These are phyloP conservation scores for Penstemon barbatus DNA, from an alignment of 257 asterid genomes.

Conservation along the genomic window DNA sequence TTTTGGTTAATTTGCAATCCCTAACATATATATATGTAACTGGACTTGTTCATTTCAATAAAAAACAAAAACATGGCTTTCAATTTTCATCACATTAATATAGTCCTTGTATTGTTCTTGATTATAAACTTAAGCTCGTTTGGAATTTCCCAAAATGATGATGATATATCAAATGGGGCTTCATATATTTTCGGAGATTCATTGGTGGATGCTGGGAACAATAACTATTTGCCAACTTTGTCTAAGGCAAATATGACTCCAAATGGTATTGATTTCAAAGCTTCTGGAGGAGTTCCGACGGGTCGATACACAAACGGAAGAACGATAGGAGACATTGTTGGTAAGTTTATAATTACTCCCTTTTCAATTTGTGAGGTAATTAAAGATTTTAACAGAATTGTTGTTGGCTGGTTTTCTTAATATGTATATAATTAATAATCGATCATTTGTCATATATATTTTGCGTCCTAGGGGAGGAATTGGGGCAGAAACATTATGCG, in stretches of 20 bases:
- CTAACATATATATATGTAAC: slow-evolving; percentile 24
- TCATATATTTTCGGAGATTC: slow-evolving; percentile 86
- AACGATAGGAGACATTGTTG: slow-evolving; percentile 61
- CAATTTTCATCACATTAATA: background rate
- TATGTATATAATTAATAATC: too few relatives aligned
- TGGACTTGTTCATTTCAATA: background rate
- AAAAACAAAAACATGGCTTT: slow-evolving; percentile 36
- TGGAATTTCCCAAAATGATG: slow-evolving; percentile 39
- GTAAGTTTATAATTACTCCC: slow-evolving; percentile 25
- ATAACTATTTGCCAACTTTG: slow-evolving; percentile 50
- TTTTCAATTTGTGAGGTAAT: background rate
- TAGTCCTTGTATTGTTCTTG: slow-evolving; percentile 29
- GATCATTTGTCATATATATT: background rate
- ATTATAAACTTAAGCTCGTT: slow-evolving; percentile 25
- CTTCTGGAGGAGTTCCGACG: slow-evolving; percentile 59
- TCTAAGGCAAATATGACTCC: slow-evolving; percentile 55
- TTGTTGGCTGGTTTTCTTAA: too few relatives aligned
- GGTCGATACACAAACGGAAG: slow-evolving; percentile 63
- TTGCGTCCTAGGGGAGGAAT: slow-evolving; percentile 57
- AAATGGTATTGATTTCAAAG: slow-evolving; percentile 54
- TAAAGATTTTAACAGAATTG: too few relatives aligned
- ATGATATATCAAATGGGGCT: slow-evolving; percentile 54
- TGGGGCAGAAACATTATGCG: slow-evolving; percentile 71
- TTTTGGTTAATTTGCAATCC: slow-evolving; percentile 12
- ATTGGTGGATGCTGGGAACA: slow-evolving; percentile 80